A percentile compares a stretch with the other conserved stretches of the same genome.
Conservation (phyloP, 2,329 filamentous ascomycete species). For the Fusarium newnesense region DNA sequence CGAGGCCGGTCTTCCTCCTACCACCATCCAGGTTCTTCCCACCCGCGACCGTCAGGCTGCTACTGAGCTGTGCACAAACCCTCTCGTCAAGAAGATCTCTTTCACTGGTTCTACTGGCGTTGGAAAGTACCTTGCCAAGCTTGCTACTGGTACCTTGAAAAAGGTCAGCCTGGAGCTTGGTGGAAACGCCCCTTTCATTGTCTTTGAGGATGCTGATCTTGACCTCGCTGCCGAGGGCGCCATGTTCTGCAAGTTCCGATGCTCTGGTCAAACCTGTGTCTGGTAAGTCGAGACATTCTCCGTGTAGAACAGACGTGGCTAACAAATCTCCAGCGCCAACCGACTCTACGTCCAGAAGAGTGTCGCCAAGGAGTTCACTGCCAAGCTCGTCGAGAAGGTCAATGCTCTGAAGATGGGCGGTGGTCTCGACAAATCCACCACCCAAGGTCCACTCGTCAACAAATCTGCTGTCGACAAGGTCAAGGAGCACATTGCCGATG, state of each 20-base stretch:
- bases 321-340: constrained; percentile 45
- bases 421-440: constrained; percentile 41
- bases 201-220: constrained; percentile 74
- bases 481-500: constrained; percentile 69
- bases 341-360: constrained; percentile 49
- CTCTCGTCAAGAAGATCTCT: constrained; percentile 64
- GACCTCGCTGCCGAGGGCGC: constrained; percentile 67
- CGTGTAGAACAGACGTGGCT: background rate
- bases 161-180: constrained; percentile 76
- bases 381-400: constrained; percentile 45
- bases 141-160: constrained; percentile 72
- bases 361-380: constrained; percentile 46
- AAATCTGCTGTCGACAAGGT: constrained; percentile 71
- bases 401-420: constrained; percentile 44
- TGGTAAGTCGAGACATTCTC: constrained; percentile 47
- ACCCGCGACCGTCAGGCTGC: constrained; percentile 45
- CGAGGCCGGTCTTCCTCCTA: constrained; percentile 75
- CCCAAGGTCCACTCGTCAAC: constrained; percentile 64
- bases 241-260: constrained; percentile 53
- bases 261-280: constrained; percentile 72
- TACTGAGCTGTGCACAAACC: constrained; percentile 45
- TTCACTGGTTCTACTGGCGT: constrained; percentile 75
- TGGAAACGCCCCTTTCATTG: constrained; percentile 73
- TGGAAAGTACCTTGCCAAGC: constrained; percentile 69
- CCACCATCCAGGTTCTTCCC: constrained; percentile 44